Percentiles rank a stretch among this genome's conserved stretches.
phyloP scores from a whole-genome alignment of 2,329 filamentous ascomycete genomes.

The Endoconidiophora laricicola region DNA sequence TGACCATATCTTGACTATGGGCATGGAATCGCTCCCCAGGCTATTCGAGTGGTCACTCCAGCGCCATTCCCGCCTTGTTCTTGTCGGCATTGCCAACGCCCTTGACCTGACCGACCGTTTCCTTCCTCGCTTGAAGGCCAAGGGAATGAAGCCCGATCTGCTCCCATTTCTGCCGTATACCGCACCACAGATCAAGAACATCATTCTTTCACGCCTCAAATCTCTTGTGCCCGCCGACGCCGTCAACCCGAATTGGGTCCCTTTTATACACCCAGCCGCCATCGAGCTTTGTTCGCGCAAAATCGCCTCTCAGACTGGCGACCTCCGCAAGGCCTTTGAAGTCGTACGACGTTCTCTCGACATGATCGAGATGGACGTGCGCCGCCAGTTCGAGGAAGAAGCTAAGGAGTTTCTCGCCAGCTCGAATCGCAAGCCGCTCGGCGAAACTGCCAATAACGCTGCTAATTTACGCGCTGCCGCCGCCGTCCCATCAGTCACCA shows the following conservation, averaged over 20 bases:
- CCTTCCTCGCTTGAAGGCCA: constrained; percentile 78
- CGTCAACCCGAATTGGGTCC: constrained; percentile 43
- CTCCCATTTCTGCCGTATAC: constrained; percentile 89
- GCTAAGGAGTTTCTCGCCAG: constrained; percentile 40
- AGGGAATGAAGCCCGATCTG: constrained; percentile 76
- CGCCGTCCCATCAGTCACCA: constrained; percentile 24
- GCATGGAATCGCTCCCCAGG: constrained; percentile 75
- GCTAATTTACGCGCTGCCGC: constrained; percentile 19
- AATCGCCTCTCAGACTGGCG: constrained; percentile 83
- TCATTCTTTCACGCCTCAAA: constrained; percentile 71
- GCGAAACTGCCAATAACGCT: constrained; percentile 44
- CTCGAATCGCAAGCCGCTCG: constrained; percentile 59
- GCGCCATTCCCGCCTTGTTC: constrained; percentile 57
- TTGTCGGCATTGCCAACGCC: constrained; percentile 91
- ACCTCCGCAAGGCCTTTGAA: constrained; percentile 88
- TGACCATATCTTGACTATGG: constrained; percentile 78
- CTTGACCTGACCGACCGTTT: constrained; percentile 91
- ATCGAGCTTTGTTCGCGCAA: constrained; percentile 91
- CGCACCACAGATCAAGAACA: constrained; percentile 67
- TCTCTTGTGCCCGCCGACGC: constrained; percentile 46
- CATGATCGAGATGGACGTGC: constrained; percentile 71
- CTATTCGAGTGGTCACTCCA: constrained; percentile 95
- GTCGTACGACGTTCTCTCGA: constrained; percentile 83
- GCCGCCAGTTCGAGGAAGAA: constrained; percentile 51
- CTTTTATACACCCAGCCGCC: constrained; percentile 84